Percentiles rank a stretch among this genome's conserved stretches.
Evolutionary conservation across 164 flowering plant species (phyloP).

Genomic region (Euptelea pleiosperma): DNA sequence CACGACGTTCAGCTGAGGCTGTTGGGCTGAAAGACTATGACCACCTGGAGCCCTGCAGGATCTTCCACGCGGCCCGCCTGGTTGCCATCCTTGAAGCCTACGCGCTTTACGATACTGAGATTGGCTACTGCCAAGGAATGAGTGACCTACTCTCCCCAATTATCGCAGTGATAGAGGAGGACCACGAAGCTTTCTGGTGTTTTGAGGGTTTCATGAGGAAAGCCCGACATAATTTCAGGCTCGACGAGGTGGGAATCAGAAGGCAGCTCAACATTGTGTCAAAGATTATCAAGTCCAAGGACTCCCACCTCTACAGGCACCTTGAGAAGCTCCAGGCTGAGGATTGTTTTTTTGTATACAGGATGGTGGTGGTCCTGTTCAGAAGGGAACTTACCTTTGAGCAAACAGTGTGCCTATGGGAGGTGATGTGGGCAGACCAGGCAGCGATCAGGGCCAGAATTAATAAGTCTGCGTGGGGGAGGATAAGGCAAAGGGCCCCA

Average conservation of each 20-base stretch:
- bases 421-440: slow-evolving; percentile 98
- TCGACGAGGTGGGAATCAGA: slow-evolving; percentile 84
- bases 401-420: slow-evolving; percentile 92
- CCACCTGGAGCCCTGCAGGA: slow-evolving; percentile 70
- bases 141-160: slow-evolving; percentile 96
- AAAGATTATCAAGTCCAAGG: slow-evolving; percentile 81
- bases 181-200: slow-evolving; percentile 96
- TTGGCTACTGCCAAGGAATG: slow-evolving; percentile 99
- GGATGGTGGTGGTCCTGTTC: slow-evolving; percentile 97
- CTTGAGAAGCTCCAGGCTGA: slow-evolving; percentile 84
- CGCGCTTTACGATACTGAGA: slow-evolving; percentile 82
- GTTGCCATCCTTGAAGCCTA: slow-evolving; percentile 97
- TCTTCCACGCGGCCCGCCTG: slow-evolving; percentile 86
- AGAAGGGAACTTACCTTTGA: slow-evolving; percentile 83
- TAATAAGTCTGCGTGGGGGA: slow-evolving; percentile 82
- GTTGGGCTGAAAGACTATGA: slow-evolving; percentile 84
- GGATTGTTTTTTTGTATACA: slow-evolving; percentile 92
- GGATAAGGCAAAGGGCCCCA: slow-evolving; percentile 75
- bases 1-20: slow-evolving; percentile 61
- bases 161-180: slow-evolving; percentile 68
- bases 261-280: slow-evolving; percentile 80
- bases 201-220: slow-evolving; percentile 93
- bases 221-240: slow-evolving; percentile 90
- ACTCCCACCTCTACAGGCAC: slow-evolving; percentile 84
- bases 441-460: slow-evolving; percentile 88